These are phyloP conservation scores for Nematocida sp. DNA, from an alignment of 371 early-diverging fungal species.

Conservation along the genomic window DNA sequence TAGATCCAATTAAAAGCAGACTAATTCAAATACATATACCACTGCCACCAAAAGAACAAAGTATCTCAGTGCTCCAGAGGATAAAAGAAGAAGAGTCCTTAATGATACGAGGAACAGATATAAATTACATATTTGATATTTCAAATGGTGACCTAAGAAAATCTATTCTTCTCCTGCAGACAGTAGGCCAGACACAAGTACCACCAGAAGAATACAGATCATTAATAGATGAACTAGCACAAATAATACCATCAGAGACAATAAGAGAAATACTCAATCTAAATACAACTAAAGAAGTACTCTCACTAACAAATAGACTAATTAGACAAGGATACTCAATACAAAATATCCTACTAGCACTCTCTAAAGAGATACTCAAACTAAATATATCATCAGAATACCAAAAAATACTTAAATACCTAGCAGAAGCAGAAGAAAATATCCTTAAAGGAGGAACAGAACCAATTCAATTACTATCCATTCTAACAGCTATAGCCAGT, in stretches of 20 bases:
- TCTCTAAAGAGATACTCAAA: constrained; percentile 11
- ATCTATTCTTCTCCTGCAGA: constrained; percentile 61
- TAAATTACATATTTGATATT: constrained; percentile 48
- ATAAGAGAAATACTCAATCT: constrained; percentile 47
- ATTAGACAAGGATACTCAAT: constrained; percentile 54
- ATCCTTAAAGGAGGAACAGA: constrained; percentile 19
- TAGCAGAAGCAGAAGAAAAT: constrained; percentile 12
- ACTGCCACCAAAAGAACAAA: not conserved
- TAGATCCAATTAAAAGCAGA: constrained; percentile 63
- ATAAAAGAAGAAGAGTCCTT: constrained; percentile 56
- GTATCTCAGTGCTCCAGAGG: constrained; percentile 23
- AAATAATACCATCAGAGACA: constrained; percentile 48
- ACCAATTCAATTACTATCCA: not conserved
- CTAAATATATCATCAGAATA: not conserved
- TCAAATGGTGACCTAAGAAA: constrained; percentile 61
- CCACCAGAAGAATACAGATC: not conserved
- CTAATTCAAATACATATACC: constrained; percentile 58
- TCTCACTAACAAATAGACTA: constrained; percentile 44
- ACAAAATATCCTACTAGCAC: constrained; percentile 52
- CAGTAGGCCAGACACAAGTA: constrained; percentile 35
- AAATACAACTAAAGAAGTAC: constrained; percentile 4
- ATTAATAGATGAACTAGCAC: constrained; percentile 56
- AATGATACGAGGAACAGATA: not conserved
- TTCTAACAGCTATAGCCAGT: not conserved
- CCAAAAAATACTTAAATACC: not conserved